Conservation (phyloP, 345 rosid genomes). For the Garcia nutans region DNA sequence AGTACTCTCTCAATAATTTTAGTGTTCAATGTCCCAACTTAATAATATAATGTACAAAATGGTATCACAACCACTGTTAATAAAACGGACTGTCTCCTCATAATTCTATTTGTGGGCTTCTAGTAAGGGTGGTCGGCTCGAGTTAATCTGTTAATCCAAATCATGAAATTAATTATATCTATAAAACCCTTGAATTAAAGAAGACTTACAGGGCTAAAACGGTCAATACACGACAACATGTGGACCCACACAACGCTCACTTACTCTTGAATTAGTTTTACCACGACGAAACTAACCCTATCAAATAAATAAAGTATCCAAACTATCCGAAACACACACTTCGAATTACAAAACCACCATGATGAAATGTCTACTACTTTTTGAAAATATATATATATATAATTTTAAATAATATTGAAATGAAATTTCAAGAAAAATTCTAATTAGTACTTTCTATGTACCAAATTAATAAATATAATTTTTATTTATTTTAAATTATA, state of each 20-base stretch:
- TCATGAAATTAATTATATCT: not conserved
- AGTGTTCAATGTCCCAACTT: too few species aligned
- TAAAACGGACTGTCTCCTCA: not conserved
- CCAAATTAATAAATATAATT: too few species aligned
- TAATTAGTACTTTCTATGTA: too few species aligned
- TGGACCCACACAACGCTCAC: not conserved
- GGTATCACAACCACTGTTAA: too few species aligned
- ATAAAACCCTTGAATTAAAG: not conserved
- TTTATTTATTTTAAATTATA: too few species aligned
- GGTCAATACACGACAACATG: not conserved
- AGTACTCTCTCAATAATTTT: too few species aligned
- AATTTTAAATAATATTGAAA: too few species aligned
- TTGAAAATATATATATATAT: too few species aligned
- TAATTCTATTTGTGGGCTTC: not conserved
- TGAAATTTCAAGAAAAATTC: too few species aligned
- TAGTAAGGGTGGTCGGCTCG: too few species aligned
- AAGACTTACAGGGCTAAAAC: not conserved
- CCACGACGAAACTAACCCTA: not conserved
- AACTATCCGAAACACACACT: not conserved
- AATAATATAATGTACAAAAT: too few species aligned
- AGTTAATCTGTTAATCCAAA: not conserved
- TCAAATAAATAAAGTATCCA: not conserved
- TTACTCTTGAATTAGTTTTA: constrained; percentile 13
- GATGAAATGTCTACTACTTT: too few species aligned
- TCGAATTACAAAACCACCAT: not conserved